These are phyloP conservation scores for Anthracocystis walkeri DNA, from an alignment of 1,284 basidiomycete species.

Conservation along the genomic window DNA sequence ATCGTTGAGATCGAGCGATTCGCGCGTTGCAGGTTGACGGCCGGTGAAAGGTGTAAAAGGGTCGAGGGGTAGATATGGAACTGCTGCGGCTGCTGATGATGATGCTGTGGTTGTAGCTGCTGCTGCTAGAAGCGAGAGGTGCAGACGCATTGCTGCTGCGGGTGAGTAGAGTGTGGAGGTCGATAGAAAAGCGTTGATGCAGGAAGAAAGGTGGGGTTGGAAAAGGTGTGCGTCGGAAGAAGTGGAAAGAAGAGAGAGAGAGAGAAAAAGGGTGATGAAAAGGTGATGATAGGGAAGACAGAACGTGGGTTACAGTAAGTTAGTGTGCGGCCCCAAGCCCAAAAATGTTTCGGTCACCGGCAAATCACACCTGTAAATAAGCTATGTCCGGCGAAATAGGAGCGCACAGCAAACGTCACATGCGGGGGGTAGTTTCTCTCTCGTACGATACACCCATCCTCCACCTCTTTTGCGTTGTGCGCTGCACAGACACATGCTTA, in stretches of 20 bases:
- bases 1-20: slow-evolving; percentile 37
- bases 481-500: background rate
- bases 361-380: background rate
- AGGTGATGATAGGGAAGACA: background rate
- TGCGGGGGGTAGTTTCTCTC: background rate
- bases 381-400: too few relatives aligned
- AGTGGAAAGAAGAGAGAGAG: background rate
- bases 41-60: slow-evolving; percentile 13
- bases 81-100: background rate
- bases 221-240: background rate
- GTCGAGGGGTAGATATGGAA: slow-evolving; percentile 31
- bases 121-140: slow-evolving; percentile 10
- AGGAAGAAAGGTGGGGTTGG: background rate
- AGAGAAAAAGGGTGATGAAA: too few relatives aligned
- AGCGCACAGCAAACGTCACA: too few relatives aligned
- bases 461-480: slow-evolving; percentile 1
- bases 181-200: too few relatives aligned
- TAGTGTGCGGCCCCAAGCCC: background rate
- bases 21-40: slow-evolving; percentile 16
- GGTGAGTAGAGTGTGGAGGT: too few relatives aligned
- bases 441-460: background rate
- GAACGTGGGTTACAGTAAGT: too few relatives aligned
- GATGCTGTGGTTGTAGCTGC: background rate
- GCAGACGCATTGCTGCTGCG: slow-evolving; percentile 27
- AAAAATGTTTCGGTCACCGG: background rate